phyloP scores from a whole-genome alignment of 2,329 filamentous ascomycete species.

The Massarina eburnea region DNA sequence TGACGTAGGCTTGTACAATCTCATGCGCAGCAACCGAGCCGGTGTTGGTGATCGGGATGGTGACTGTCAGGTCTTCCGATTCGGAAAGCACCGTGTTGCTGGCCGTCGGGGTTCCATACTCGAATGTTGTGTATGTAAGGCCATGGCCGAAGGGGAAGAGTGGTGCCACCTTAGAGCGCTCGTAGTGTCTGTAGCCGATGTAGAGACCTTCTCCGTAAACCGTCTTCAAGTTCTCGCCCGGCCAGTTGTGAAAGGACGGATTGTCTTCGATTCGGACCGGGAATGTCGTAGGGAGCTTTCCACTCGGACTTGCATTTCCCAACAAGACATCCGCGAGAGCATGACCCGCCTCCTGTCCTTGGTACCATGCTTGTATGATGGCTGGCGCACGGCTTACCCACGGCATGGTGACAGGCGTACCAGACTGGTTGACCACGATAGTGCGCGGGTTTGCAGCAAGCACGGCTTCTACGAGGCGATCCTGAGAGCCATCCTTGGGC shows the following conservation, averaged over 20 bases:
- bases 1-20: constrained; percentile 68
- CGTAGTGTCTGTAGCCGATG: constrained; percentile 74
- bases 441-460: constrained; percentile 67
- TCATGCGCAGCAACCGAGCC: constrained; percentile 62
- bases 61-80: constrained; percentile 49
- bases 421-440: constrained; percentile 73
- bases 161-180: constrained; percentile 60
- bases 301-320: constrained; percentile 71
- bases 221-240: constrained; percentile 67
- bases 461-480: constrained; percentile 65
- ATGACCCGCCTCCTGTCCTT: constrained; percentile 84
- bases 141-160: constrained; percentile 79
- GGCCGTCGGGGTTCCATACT: constrained; percentile 61
- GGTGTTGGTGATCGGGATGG: constrained; percentile 57
- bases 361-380: constrained; percentile 78
- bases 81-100: constrained; percentile 52
- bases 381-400: constrained; percentile 67
- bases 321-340: constrained; percentile 77
- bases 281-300: constrained; percentile 74
- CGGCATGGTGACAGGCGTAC: constrained; percentile 71
- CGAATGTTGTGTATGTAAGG: constrained; percentile 74
- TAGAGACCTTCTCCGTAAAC: constrained; percentile 73
- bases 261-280: constrained; percentile 62
- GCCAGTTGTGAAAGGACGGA: constrained; percentile 73
- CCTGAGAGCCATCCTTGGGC: constrained; percentile 58